Evolutionary conservation across 352 stramenopile species (phyloP).

Genomic region (Globisporangium mamillatum): DNA sequence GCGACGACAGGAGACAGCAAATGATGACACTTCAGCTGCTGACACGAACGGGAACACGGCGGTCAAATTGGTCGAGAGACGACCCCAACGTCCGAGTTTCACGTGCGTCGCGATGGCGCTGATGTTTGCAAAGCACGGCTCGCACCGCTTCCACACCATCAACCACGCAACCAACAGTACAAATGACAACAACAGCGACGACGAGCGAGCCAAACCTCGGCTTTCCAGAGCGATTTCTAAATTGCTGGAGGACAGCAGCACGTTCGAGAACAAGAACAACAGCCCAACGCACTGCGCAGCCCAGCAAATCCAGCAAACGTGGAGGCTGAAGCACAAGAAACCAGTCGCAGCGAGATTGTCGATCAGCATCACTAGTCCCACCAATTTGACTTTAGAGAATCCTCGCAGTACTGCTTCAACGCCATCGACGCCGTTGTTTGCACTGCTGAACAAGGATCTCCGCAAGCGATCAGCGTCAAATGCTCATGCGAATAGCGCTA

Average conservation of each 20-base stretch:
- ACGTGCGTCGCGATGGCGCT: conserved; percentile 41
- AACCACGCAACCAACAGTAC: neutral
- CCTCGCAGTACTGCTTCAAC: neutral
- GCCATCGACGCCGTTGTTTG: conserved; percentile 9
- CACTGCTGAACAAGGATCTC: conserved; percentile 7
- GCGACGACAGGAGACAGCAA: neutral
- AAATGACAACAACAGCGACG: neutral
- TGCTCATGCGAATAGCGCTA: neutral
- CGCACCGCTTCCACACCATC: conserved; percentile 22
- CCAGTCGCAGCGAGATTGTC: neutral
- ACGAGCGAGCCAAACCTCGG: neutral
- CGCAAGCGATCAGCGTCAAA: conserved; percentile 9
- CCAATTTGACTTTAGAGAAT: neutral
- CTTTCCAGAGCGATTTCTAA: neutral
- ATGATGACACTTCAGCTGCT: neutral
- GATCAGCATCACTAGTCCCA: neutral
- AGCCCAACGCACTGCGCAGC: conserved; percentile 14
- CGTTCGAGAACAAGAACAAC: neutral
- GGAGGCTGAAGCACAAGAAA: conserved; percentile 20
- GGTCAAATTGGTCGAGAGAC: neutral
- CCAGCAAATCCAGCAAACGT: conserved; percentile 27
- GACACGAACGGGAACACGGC: neutral
- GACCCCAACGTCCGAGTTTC: conserved; percentile 26
- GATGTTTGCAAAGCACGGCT: conserved; percentile 23
- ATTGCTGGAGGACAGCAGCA: conserved; percentile 7